Evolutionary conservation across 306 rosid species (phyloP).

Genomic region (Abrus pulchellus): DNA sequence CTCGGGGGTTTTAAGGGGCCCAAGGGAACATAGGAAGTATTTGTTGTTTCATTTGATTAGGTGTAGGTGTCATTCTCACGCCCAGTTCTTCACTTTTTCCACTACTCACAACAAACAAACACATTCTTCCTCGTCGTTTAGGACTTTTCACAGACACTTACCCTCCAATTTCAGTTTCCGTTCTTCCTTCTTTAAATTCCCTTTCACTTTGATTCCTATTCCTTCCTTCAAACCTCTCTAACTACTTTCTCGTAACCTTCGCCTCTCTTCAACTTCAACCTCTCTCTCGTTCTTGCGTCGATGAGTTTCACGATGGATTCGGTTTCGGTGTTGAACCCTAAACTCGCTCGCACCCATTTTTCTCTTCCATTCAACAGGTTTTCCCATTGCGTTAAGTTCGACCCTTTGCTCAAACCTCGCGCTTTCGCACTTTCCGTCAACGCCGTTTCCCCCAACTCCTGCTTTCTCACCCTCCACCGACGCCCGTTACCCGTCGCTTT

Average conservation of each 20-base stretch:
- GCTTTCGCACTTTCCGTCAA: slow-evolving; percentile 42
- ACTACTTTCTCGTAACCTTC: slow-evolving; percentile 48
- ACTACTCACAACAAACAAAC: not conserved
- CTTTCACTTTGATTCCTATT: not conserved
- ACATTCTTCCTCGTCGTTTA: not conserved
- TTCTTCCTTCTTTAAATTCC: not conserved
- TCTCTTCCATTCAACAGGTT: slow-evolving; percentile 45
- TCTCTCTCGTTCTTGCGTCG: not conserved
- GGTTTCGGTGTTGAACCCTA: slow-evolving; percentile 70
- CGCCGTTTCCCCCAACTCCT: slow-evolving; percentile 39
- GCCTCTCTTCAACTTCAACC: slow-evolving; percentile 29
- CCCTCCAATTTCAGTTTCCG: not conserved
- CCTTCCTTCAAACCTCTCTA: not conserved
- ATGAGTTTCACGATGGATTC: slow-evolving; percentile 70
- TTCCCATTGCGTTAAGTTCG: slow-evolving; percentile 51
- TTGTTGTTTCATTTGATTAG: not conserved
- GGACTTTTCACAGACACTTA: slow-evolving; percentile 45
- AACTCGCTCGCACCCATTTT: slow-evolving; percentile 46
- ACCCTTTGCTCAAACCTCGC: slow-evolving; percentile 56
- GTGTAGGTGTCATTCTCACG: not conserved
- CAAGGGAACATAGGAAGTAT: not conserved
- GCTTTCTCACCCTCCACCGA: slow-evolving; percentile 44
- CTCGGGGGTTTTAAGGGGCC: not conserved
- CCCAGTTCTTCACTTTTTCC: not conserved
- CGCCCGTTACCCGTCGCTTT: slow-evolving; percentile 56